Conservation (phyloP, 2,329 filamentous ascomycete genomes). For the Coniochaeta sp. region DNA sequence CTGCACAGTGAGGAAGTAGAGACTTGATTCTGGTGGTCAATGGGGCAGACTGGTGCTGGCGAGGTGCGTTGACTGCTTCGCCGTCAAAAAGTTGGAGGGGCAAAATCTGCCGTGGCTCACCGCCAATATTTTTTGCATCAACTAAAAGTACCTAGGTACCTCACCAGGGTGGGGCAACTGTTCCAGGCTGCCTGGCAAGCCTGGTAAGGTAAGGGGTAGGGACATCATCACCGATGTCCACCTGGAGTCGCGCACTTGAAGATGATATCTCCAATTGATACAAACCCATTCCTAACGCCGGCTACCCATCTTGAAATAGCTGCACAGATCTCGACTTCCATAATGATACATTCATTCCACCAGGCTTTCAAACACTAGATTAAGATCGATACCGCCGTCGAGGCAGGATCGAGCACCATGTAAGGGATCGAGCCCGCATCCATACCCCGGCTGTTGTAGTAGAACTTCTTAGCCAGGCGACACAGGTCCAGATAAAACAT, state of each 20-base stretch:
- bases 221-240: no score
- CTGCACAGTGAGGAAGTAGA: not conserved
- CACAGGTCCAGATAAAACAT: constrained; percentile 20
- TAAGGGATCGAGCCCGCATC: constrained; percentile 26
- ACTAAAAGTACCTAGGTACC: no score
- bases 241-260: no score
- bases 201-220: no score
- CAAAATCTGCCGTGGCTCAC: not conserved
- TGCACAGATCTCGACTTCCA: not conserved
- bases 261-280: no score
- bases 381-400: constrained; percentile 28
- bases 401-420: constrained; percentile 28
- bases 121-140: not conserved
- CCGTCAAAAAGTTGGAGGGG: not conserved
- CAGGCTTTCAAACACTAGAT: constrained; percentile 10
- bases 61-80: not conserved
- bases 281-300: no score
- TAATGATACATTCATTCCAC: no score
- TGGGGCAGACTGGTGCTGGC: not conserved
- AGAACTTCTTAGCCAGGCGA: constrained; percentile 19
- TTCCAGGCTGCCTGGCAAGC: not conserved
- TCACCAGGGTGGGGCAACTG: not conserved
- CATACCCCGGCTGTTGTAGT: constrained; percentile 22
- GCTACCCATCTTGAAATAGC: not conserved
- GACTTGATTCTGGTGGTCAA: not conserved